A percentile compares a stretch with the other conserved stretches of the same genome.
Evolutionary conservation across 176 grass and related monocot species (phyloP).

Genomic region (Carex cristatella): DNA sequence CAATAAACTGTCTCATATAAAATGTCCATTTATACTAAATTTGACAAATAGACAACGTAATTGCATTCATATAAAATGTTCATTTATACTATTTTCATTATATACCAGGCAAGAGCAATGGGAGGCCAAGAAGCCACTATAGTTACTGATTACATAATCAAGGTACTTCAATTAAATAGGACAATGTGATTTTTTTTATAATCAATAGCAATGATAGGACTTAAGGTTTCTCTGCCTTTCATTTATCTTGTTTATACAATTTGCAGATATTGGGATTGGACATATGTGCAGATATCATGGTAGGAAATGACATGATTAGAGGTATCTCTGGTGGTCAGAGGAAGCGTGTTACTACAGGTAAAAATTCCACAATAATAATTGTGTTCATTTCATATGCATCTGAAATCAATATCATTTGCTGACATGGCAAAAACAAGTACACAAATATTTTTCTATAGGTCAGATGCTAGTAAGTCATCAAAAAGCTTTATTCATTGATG

Average conservation of each 20-base stretch:
- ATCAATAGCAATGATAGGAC: background rate
- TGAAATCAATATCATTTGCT: background rate
- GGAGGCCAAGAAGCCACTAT: constrained; percentile 55
- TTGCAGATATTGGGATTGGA: constrained; percentile 30
- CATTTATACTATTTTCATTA: background rate
- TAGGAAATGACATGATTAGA: constrained; percentile 33
- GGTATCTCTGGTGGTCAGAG: constrained; percentile 32
- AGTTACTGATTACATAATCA: constrained; percentile 72
- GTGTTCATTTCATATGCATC: background rate
- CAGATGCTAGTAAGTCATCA: background rate
- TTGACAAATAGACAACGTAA: background rate
- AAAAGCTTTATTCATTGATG: constrained; percentile 1
- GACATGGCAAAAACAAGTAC: background rate
- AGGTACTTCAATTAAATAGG: constrained; percentile 33
- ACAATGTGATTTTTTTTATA: background rate
- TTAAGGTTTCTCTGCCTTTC: background rate
- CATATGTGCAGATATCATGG: constrained; percentile 27
- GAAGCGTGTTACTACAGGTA: constrained; percentile 31
- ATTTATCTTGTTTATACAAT: background rate
- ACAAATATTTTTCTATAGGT: background rate
- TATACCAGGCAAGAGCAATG: constrained; percentile 44
- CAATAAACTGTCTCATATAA: background rate
- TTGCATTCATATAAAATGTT: background rate
- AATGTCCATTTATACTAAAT: background rate
- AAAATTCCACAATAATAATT: background rate